Evolutionary conservation across 108 stramenopile genomes (phyloP), one percentile per base, ranked within the genome.

Genomic region (Cyclostephanos invisitatus): DNA sequence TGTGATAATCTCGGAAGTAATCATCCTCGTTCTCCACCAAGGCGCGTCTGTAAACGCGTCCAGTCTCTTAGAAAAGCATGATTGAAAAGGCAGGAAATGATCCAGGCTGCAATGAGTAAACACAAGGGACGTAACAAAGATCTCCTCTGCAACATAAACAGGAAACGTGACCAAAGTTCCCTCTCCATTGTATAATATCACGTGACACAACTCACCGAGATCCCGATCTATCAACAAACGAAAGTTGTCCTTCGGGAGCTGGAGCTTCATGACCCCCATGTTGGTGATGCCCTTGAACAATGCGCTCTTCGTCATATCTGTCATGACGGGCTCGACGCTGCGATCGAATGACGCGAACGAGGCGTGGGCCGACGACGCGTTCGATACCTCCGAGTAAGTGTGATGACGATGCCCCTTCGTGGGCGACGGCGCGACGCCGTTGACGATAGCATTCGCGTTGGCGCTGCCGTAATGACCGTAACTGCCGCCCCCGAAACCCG

Each of bases 241-340:
- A 20, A 78, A 73, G 27, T 73, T 73, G 48, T 78, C 77, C 27
- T 73, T 78, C 36, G 77, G 77, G n/a, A 78, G 38, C 42, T 78
- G 77, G 18, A 78, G 35, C 56, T 64, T 48, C 44, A 78, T 65
- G 47, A 70, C 57, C 15, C 77, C 77, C 18, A 67, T 54, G 24
- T 67, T 36, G 7, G 77, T 73, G 12, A 73, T 40, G 54, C 67
- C 53, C 22, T 74, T 74, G 38, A 77, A 60, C 66, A 67, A 65
- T 20, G 69, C 62, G 44, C 82, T 83, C 68, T 83, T 83, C 7
- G 70, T 66, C 59, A 74, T 50, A 48, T 83, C 68, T 0, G 74
- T 68, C 51, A 60, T 70, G 3, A 64, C 74, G 10, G 82, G 78
- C 50, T 74, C 75, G 53, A 83, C 50, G 62, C 81, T 81, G 54